Evolutionary conservation across 2,329 filamentous ascomycete genomes (phyloP).

Genomic region (Fusarium sp.): DNA sequence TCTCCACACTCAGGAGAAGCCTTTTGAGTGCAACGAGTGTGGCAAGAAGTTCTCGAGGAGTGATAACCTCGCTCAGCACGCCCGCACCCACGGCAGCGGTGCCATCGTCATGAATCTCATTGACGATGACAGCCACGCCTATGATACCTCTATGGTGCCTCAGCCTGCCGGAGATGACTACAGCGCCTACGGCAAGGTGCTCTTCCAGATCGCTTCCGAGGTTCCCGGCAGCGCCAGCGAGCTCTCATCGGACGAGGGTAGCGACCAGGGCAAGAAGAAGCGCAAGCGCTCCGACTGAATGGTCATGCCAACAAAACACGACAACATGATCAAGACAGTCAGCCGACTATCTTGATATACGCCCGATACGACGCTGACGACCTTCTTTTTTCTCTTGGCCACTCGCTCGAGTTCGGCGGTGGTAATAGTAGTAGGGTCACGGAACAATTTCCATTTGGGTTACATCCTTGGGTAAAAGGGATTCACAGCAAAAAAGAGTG

Average conservation of each 20-base stretch:
- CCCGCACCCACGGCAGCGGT: constrained; percentile 90
- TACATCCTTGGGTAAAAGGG: constrained; percentile 49
- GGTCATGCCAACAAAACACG: constrained; percentile 21
- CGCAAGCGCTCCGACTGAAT: constrained; percentile 80
- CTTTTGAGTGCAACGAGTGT: constrained; percentile 96
- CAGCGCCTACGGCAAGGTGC: constrained; percentile 76
- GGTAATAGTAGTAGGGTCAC: constrained; percentile 49
- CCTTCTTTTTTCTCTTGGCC: constrained; percentile 46
- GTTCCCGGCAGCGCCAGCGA: constrained; percentile 74
- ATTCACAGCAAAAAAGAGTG: constrained; percentile 52
- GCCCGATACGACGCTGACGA: constrained; percentile 51
- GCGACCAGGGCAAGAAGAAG: constrained; percentile 64
- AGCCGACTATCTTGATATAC: constrained; percentile 41
- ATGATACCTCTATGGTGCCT: constrained; percentile 58
- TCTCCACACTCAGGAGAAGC: constrained; percentile 98
- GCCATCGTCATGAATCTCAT: constrained; percentile 92
- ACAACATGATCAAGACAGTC: constrained; percentile 35
- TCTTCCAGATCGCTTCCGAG: constrained; percentile 84
- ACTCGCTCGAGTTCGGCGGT: constrained; percentile 32
- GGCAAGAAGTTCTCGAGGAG: constrained; percentile 99
- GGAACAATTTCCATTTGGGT: constrained; percentile 38
- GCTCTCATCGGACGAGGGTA: constrained; percentile 65
- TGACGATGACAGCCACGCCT: constrained; percentile 69
- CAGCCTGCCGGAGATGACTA: constrained; percentile 69
- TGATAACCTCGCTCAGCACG: constrained; percentile 96